phyloP scores from a whole-genome alignment of 2,329 filamentous ascomycete species.

The Thielaviopsis euricoi region DNA sequence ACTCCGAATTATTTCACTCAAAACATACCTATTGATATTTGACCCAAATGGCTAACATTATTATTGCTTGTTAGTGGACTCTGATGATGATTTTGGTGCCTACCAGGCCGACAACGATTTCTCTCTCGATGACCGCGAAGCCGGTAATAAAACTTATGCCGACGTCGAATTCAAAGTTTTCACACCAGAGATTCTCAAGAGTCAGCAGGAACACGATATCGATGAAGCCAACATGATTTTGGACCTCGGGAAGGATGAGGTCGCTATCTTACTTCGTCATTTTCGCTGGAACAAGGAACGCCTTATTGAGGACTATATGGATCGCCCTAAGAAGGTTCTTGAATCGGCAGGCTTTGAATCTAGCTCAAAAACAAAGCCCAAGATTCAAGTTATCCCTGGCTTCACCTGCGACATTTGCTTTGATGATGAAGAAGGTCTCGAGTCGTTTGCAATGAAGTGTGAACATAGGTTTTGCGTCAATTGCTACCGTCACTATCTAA shows the following conservation, averaged over 20 bases:
- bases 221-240: conserved; percentile 84
- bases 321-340: conserved; percentile 60
- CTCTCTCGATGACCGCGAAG: conserved; percentile 33
- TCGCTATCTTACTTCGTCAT: conserved; percentile 76
- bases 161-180: conserved; percentile 75
- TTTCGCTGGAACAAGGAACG: conserved; percentile 95
- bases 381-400: conserved; percentile 52
- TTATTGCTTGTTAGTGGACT: conserved; percentile 2
- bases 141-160: conserved; percentile 50
- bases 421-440: conserved; percentile 61
- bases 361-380: conserved; percentile 42
- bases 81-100: conserved; percentile 11
- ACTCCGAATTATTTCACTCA: background rate
- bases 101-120: conserved; percentile 1
- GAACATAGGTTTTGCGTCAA: conserved; percentile 83
- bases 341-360: conserved; percentile 70
- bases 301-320: conserved; percentile 93
- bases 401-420: conserved; percentile 95
- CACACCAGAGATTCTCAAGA: conserved; percentile 64
- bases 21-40: background rate
- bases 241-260: conserved; percentile 73
- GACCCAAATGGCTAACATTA: background rate
- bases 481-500: conserved; percentile 83
- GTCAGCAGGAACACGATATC: conserved; percentile 72
- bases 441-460: conserved; percentile 89